Percentiles rank a stretch among this genome's conserved stretches.
These are phyloP conservation scores for Striga hermonthica DNA, from an alignment of 305 asterid species.

Conservation along the genomic window DNA sequence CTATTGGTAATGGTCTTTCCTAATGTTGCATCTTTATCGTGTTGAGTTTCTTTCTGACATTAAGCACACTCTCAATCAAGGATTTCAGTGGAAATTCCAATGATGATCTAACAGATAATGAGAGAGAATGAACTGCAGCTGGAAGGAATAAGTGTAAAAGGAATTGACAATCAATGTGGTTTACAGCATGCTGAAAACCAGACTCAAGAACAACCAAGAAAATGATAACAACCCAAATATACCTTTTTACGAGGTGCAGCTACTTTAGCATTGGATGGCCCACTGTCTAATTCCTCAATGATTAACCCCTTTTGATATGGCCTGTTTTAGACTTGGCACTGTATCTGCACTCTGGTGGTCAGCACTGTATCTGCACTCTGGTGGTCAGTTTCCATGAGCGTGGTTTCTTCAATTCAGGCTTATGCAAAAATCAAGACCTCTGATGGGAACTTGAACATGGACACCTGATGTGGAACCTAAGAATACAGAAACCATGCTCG, in stretches of 20 bases:
- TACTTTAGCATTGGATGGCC: slow-evolving; percentile 59
- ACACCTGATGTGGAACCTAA: slow-evolving; percentile 31
- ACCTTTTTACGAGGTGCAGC: slow-evolving; percentile 71
- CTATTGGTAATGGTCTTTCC: slow-evolving; percentile 22
- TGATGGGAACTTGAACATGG: slow-evolving; percentile 27
- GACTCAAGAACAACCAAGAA: slow-evolving; percentile 27
- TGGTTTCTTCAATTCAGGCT: too few relatives aligned
- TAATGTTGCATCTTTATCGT: slow-evolving; percentile 24
- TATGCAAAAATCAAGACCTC: too few relatives aligned
- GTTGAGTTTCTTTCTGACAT: slow-evolving; percentile 12
- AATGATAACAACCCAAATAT: too few relatives aligned
- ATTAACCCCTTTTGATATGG: slow-evolving; percentile 66
- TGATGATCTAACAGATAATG: slow-evolving; percentile 45
- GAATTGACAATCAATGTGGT: slow-evolving; percentile 28
- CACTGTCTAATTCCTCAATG: slow-evolving; percentile 61
- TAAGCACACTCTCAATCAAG: slow-evolving; percentile 33
- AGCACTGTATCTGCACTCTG: slow-evolving; percentile 31
- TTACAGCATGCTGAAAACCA: slow-evolving; percentile 29
- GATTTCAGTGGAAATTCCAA: slow-evolving; percentile 31
- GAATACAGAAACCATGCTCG: slow-evolving; percentile 29
- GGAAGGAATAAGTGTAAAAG: slow-evolving; percentile 35
- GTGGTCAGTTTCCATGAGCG: slow-evolving; percentile 22
- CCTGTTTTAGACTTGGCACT: background rate
- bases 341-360: too few relatives aligned
- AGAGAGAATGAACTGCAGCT: slow-evolving; percentile 39